Evolutionary conservation across 1,284 basidiomycete species (phyloP), one percentile per base, ranked within the genome.

Genomic region (Puccinia brachypodii): DNA sequence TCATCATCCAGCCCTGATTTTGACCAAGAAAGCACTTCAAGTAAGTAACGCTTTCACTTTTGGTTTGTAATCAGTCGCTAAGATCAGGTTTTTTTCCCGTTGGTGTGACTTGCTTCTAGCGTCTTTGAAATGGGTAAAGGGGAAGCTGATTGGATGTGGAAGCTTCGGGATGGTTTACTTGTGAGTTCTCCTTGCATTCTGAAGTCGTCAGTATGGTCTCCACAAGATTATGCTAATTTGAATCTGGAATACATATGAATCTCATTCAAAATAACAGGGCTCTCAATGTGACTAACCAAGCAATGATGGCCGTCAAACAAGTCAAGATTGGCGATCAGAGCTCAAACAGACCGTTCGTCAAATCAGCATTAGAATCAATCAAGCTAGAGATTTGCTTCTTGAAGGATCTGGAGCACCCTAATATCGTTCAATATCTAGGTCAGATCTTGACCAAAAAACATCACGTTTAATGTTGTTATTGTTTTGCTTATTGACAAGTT

Each of bases 281-380:
- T 31, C 89, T 99, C 83, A 99, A 98, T 87, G 94, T 94, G n/a
- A 96, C 94, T 0, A 98, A 96, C 0, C 96, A 96, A 81, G 96
- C 98, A 87, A 96, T 98, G 93, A 96, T 99, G 85, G 97, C 97
- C 8, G 97, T 99, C 84, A 99, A 99, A 88, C 96, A 99, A 88
- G 97, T 99, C 74, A 96, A 98, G 87, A 90, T 96, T 81, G 58
- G 36, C 4, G 16, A 95, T 95, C 0, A 91, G 91, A 74, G 96
- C 94, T 0, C 91, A 92, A n/a, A 93, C 92, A 84, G 96, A 98
- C 88, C 93, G 92, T 86, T 92, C 92, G 84, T 95, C 98, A 86
- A 89, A 90, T 31, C 90, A 95, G 92, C 96, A 82, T 93, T 99
- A 77, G 92, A 96, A 83, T 95, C 96, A 0, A 88, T 99, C 83